Conservation (phyloP, 805 yeast species). For the Nakazawaea wyomingensis region DNA sequence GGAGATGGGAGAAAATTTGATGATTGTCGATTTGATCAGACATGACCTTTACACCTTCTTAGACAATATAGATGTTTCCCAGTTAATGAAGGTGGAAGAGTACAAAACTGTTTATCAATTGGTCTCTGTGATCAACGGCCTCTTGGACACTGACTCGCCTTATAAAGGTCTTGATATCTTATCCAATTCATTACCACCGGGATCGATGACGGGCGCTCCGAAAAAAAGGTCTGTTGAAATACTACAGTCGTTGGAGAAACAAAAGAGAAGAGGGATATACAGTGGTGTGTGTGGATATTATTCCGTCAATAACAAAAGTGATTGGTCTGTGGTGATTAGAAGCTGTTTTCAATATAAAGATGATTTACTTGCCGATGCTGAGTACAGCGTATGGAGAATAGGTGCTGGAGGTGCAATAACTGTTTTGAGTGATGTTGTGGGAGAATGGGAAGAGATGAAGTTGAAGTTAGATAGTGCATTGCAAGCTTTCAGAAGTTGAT, state of each 20-base stretch:
- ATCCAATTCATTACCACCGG: conserved; percentile 84
- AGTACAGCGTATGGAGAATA: conserved; percentile 57
- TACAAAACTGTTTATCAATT: conserved; percentile 87
- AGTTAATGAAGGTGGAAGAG: conserved; percentile 89
- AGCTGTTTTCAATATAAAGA: conserved; percentile 64
- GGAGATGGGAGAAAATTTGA: conserved; percentile 91
- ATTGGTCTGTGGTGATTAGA: conserved; percentile 94
- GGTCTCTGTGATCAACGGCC: conserved; percentile 83
- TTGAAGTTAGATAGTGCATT: conserved; percentile 76
- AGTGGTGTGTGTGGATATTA: conserved; percentile 96
- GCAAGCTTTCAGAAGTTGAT: conserved; percentile 50
- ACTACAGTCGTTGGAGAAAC: conserved; percentile 53
- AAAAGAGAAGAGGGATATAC: conserved; percentile 71
- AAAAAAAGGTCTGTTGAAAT: conserved; percentile 88
- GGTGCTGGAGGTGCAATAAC: conserved; percentile 99
- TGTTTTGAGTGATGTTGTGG: conserved; percentile 72
- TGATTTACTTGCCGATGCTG: conserved; percentile 30
- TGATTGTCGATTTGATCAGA: conserved; percentile 94
- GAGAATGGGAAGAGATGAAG: conserved; percentile 90
- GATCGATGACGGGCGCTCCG: conserved; percentile 99
- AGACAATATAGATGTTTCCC: conserved; percentile 60
- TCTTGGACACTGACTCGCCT: conserved; percentile 24
- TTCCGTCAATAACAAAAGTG: conserved; percentile 82
- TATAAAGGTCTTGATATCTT: conserved; percentile 76
- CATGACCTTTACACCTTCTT: conserved; percentile 78